Evolutionary conservation across 2,329 filamentous ascomycete species (phyloP), one percentile per base, ranked within the genome.

Genomic region (Nectriaceae sp.): DNA sequence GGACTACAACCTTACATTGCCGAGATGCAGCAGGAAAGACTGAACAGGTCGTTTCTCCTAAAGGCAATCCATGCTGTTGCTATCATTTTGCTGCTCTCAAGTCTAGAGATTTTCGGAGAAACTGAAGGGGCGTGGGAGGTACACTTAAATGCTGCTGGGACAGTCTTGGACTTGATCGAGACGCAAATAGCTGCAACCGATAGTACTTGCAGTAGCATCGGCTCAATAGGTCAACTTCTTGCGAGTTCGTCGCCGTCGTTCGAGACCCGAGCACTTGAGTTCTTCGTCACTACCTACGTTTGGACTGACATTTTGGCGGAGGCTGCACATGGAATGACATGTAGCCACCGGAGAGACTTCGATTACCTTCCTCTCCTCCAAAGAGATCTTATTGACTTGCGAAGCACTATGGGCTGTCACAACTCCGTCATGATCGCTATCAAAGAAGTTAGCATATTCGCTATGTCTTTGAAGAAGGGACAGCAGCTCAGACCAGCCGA

Each of bases 121-220:
- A 46, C 47, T 13, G 47, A 49, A 46, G 47, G 47, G 8, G 31
- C 42, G 10, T 49, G 47, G 47, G 42, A 49, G 24, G 42, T 46
- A n/a, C 47, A 49, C 22, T 19, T 26, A 2, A 46, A 41, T 11
- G 47, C 42, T 20, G 42, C 42, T 39, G 47, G 47, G 13, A 42
- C 47, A 6, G 19, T 46, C 42, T 33, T 49, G 31, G 47, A 49
- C 19, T 42, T 49, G 16, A 38, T 49, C 11, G 29, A 49, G 19
- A 39, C 36, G 13, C 42, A 46, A 4, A 8, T 48, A 13, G 24
- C 18, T 11, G 10, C 24, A 2, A 2, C 46, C 1, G 24, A 21
- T 24, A 31, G 22, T 4, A 26, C 26, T 21, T 18, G 11, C 38
- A 18, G 16, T 36, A 31, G 47, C 4, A 3, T 29, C 15, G 42